phyloP scores from a whole-genome alignment of 192 early-diverging fungal genomes.

The Funneliformis geosporum region DNA sequence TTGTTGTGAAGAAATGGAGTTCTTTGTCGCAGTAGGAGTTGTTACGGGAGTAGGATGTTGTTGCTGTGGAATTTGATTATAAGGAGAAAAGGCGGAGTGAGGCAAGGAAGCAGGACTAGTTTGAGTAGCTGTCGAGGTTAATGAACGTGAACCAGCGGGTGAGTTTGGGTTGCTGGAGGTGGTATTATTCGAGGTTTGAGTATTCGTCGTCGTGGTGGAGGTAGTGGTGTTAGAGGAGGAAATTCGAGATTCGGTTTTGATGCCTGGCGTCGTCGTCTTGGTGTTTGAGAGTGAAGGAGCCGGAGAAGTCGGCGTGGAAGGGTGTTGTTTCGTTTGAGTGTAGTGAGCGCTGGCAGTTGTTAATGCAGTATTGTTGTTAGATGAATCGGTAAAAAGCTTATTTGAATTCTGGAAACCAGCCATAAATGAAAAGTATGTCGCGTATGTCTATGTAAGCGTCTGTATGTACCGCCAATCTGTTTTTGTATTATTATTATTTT shows the following conservation, averaged over 20 bases:
- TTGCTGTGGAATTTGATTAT: conserved; percentile 14
- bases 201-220: conserved; percentile 13
- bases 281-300: conserved; percentile 13
- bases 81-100: conserved; percentile 24
- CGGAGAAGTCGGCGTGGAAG: conserved; percentile 33
- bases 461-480: conserved; percentile 33
- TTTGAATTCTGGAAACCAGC: conserved; percentile 33
- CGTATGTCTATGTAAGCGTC: conserved; percentile 18
- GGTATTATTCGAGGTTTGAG: conserved; percentile 17
- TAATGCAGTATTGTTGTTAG: conserved; percentile 31
- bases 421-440: conserved; percentile 18
- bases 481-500: conserved; percentile 11
- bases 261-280: conserved; percentile 12
- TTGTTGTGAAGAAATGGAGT: conserved; percentile 4
- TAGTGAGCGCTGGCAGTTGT: conserved; percentile 24
- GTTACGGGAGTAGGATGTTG: conserved; percentile 33
- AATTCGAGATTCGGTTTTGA: conserved; percentile 6
- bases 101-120: background rate
- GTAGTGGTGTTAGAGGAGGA: background rate
- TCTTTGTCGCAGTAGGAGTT: conserved; percentile 18
- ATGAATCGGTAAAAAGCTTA: conserved; percentile 30
- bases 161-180: conserved; percentile 26
- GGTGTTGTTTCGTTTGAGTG: background rate
- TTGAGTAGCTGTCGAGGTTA: conserved; percentile 7
- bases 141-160: conserved; percentile 25